These are phyloP conservation scores for Neurospora intermedia DNA, from an alignment of 495 filamentous ascomycete species.

Conservation along the genomic window DNA sequence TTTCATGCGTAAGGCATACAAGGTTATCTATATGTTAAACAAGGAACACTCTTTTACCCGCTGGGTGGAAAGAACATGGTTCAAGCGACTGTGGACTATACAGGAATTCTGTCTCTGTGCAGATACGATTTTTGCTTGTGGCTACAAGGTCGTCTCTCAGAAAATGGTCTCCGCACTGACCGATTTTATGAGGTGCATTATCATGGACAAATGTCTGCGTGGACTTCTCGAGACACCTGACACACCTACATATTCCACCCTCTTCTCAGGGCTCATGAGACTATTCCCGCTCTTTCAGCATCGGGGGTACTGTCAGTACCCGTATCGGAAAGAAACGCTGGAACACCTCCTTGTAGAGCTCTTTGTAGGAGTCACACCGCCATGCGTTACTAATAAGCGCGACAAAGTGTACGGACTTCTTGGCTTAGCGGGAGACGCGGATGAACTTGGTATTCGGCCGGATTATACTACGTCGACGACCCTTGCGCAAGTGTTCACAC, in stretches of 20 bases:
- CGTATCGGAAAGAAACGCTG: not conserved
- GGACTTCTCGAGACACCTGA: not conserved
- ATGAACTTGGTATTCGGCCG: constrained; percentile 2
- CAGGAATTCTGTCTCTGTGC: constrained; percentile 19
- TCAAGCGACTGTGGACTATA: constrained; percentile 21
- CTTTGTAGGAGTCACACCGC: not conserved
- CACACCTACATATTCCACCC: not conserved
- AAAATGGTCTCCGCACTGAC: not conserved
- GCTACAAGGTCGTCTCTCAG: not conserved
- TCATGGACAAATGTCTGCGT: not conserved
- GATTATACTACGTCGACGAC: constrained; percentile 1
- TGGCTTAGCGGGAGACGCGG: constrained; percentile 7
- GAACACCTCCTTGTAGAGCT: not conserved
- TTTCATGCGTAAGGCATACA: not conserved
- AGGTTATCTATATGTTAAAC: not conserved
- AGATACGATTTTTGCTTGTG: constrained; percentile 17
- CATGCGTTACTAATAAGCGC: not conserved
- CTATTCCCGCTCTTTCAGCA: fast-evolving
- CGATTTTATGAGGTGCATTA: not conserved
- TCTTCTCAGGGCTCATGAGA: fast-evolving
- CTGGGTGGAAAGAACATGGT: constrained; percentile 9
- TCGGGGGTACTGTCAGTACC: not conserved
- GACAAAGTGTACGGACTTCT: constrained; percentile 9
- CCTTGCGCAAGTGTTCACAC: not conserved
- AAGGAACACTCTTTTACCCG: not conserved